Conservation (phyloP, 1,284 basidiomycete species). For the Sporisorium graminicola region DNA sequence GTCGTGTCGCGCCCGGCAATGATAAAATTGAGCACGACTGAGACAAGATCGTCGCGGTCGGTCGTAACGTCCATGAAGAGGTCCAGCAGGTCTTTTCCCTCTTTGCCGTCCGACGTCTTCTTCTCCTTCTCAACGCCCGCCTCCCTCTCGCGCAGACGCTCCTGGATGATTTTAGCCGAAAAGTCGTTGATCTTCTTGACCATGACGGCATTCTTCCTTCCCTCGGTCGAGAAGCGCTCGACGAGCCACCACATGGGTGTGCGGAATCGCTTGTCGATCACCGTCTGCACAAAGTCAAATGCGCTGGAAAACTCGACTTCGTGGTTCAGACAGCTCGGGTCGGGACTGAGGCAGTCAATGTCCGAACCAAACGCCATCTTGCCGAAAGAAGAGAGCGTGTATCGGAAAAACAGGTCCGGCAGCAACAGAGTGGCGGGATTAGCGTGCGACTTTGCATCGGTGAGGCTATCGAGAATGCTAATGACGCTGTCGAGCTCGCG, state of each 20-base stretch:
- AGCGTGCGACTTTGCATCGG: conserved; percentile 12
- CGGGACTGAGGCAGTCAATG: conserved; percentile 43
- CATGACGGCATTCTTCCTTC: conserved; percentile 41
- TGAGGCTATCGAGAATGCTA: conserved; percentile 40
- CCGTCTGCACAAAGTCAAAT: conserved; percentile 58
- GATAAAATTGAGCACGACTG: conserved; percentile 62
- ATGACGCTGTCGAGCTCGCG: conserved; percentile 53
- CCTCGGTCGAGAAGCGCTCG: conserved; percentile 46
- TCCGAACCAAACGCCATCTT: conserved; percentile 56
- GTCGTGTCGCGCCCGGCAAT: conserved; percentile 64
- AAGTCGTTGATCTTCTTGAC: conserved; percentile 61
- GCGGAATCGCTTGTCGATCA: conserved; percentile 51
- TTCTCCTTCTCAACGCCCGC: conserved; percentile 37
- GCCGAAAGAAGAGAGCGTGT: conserved; percentile 56
- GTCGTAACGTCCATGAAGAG: conserved; percentile 61
- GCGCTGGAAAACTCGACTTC: conserved; percentile 44
- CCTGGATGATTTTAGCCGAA: conserved; percentile 58
- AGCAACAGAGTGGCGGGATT: conserved; percentile 36
- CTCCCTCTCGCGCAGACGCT: conserved; percentile 41
- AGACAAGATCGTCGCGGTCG: conserved; percentile 54
- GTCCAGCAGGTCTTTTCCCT: conserved; percentile 61
- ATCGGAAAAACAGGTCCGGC: conserved; percentile 61
- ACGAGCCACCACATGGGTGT: conserved; percentile 36
- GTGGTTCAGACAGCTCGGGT: conserved; percentile 26
- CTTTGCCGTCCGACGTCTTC: conserved; percentile 42